These are phyloP conservation scores for Trichoderma semiorbis DNA, from an alignment of 2,329 filamentous ascomycete genomes.

Conservation along the genomic window DNA sequence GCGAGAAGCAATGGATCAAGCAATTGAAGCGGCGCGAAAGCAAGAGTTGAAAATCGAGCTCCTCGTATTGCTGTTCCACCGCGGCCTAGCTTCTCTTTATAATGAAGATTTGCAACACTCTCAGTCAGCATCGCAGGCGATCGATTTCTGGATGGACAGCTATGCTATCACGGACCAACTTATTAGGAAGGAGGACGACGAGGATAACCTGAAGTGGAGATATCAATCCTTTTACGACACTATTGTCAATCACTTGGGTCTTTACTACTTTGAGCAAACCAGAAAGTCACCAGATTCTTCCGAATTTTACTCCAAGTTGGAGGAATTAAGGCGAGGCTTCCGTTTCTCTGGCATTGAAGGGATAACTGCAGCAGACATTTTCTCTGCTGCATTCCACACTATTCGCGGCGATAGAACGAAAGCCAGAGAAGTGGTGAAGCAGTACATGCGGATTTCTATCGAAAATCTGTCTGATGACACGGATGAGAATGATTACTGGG, in stretches of 20 bases:
- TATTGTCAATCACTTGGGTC: background rate
- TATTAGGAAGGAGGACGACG: background rate
- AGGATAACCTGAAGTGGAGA: background rate
- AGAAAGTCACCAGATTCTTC: background rate
- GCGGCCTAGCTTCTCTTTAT: background rate
- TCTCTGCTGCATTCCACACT: background rate
- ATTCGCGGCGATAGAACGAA: background rate
- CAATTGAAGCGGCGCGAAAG: background rate
- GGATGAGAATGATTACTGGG: background rate
- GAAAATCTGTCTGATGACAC: background rate
- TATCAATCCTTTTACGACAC: background rate
- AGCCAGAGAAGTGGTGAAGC: background rate
- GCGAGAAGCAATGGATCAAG: background rate
- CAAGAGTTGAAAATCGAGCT: background rate
- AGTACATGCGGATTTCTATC: background rate
- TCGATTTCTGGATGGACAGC: background rate
- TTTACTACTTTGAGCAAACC: background rate
- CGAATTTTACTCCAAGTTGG: background rate
- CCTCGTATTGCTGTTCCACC: background rate
- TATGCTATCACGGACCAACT: background rate
- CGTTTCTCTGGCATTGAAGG: background rate
- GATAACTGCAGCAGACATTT: background rate
- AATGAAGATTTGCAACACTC: background rate
- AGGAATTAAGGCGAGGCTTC: background rate
- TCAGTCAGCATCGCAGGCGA: background rate